A percentile compares a stretch with the other conserved stretches of the same genome.
Evolutionary conservation across 2,329 filamentous ascomycete genomes (phyloP).

Genomic region (Ophiostoma populinum): DNA sequence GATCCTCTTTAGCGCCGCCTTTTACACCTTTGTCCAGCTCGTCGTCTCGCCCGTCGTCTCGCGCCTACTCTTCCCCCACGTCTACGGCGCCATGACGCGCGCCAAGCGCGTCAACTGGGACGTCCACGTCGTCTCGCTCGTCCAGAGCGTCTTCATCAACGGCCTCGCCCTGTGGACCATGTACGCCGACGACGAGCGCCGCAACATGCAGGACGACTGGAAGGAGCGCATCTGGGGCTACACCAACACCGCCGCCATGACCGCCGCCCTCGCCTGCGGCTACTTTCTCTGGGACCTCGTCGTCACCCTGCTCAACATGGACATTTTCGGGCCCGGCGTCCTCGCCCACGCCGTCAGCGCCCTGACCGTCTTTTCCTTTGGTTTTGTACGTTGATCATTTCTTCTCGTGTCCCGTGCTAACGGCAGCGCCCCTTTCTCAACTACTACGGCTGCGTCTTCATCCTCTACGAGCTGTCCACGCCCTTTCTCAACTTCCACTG

Average conservation of each 20-base stretch:
- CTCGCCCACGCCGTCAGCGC: constrained; percentile 63
- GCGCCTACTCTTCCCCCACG: constrained; percentile 38
- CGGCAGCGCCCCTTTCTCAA: constrained; percentile 64
- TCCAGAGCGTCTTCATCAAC: constrained; percentile 61
- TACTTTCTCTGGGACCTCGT: constrained; percentile 76
- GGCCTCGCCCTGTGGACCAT: constrained; percentile 58
- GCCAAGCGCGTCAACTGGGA: constrained; percentile 66
- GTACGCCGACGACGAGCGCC: constrained; percentile 47
- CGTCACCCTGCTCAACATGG: constrained; percentile 48
- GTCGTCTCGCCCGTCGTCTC: constrained; percentile 53
- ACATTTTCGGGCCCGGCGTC: constrained; percentile 60
- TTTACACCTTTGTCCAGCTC: constrained; percentile 53
- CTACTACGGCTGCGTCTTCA: constrained; percentile 65
- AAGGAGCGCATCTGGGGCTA: constrained; percentile 63
- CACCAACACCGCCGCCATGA: constrained; percentile 50
- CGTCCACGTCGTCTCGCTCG: constrained; percentile 68
- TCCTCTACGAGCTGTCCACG: constrained; percentile 74
- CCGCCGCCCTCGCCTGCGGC: constrained; percentile 59
- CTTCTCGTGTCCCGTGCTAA: neutral
- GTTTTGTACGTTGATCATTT: constrained; percentile 28
- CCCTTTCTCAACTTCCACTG: constrained; percentile 81
- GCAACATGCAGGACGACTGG: constrained; percentile 37
- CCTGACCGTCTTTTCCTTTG: constrained; percentile 56
- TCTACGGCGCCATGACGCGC: constrained; percentile 44
- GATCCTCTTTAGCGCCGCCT: constrained; percentile 43